These are phyloP conservation scores for Amaranthus hypochondriacus DNA, from an alignment of 148 eudicot genomes.

Conservation along the genomic window DNA sequence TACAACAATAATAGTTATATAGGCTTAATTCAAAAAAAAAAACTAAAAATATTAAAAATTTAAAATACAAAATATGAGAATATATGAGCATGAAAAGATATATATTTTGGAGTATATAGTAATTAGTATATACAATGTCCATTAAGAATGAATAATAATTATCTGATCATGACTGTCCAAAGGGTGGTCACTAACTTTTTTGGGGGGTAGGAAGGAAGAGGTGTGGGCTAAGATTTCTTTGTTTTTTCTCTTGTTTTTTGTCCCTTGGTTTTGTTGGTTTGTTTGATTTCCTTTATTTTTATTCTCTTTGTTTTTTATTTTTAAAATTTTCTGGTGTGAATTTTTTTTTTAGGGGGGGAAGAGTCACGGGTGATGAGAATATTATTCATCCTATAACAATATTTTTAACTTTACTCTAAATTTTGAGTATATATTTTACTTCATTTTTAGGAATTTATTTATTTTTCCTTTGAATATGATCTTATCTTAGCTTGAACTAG, in stretches of 20 bases:
- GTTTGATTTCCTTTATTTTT: constrained; percentile 31
- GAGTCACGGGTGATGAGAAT: constrained; percentile 34
- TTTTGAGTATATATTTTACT: constrained; percentile 9
- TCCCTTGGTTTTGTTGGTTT: constrained; percentile 37
- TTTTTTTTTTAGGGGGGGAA: background rate
- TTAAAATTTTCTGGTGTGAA: constrained; percentile 14
- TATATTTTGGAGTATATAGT: too few species aligned
- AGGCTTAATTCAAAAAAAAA: too few species aligned
- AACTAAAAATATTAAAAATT: too few species aligned
- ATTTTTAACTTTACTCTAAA: constrained; percentile 1
- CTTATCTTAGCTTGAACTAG: background rate
- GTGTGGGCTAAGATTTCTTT: constrained; percentile 30
- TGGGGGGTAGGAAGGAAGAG: background rate
- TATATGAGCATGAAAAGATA: too few species aligned
- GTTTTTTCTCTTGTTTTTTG: constrained; percentile 32
- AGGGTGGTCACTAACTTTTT: constrained; percentile 20
- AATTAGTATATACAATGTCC: background rate
- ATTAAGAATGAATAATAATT: constrained; percentile 13
- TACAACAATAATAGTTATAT: too few species aligned
- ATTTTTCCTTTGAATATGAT: background rate
- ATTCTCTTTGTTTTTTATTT: constrained; percentile 34
- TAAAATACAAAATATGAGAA: too few species aligned
- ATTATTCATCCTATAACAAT: constrained; percentile 21
- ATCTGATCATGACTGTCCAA: constrained; percentile 20
- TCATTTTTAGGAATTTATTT: background rate